Percentiles rank a stretch among this genome's conserved stretches.
Evolutionary conservation across 805 yeast species (phyloP).

Genomic region (Lipomyces sp.): DNA sequence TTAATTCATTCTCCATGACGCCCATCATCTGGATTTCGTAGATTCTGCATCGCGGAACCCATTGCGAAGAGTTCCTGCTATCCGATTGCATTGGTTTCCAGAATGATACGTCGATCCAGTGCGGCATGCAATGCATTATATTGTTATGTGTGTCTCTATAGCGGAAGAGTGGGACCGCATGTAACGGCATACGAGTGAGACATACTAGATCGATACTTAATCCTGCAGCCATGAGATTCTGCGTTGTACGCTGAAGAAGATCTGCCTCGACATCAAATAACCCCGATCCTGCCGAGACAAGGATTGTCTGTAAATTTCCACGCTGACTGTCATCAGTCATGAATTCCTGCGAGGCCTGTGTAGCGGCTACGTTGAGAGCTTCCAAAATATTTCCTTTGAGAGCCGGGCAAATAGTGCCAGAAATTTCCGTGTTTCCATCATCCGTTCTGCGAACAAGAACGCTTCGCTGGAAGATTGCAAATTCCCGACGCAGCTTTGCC

Average conservation of each 20-base stretch:
- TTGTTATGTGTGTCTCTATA: slow-evolving; percentile 46
- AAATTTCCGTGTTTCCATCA: slow-evolving; percentile 48
- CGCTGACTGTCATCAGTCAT: slow-evolving; percentile 85
- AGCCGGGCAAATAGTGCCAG: slow-evolving; percentile 77
- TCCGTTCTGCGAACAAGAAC: slow-evolving; percentile 56
- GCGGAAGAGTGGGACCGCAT: slow-evolving; percentile 86
- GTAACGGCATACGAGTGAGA: slow-evolving; percentile 87
- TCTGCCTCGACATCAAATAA: slow-evolving; percentile 88
- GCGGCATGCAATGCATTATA: slow-evolving; percentile 74
- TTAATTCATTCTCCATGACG: slow-evolving; percentile 85
- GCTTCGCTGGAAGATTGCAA: slow-evolving; percentile 78
- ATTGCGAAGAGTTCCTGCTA: slow-evolving; percentile 46
- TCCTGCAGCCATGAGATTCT: slow-evolving; percentile 75
- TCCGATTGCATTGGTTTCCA: slow-evolving; percentile 63
- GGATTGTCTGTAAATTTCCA: slow-evolving; percentile 85
- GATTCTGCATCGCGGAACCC: slow-evolving; percentile 95
- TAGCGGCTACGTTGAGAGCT: slow-evolving; percentile 81
- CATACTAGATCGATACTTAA: slow-evolving; percentile 88
- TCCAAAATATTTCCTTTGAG: slow-evolving; percentile 89
- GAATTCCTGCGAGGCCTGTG: slow-evolving; percentile 75
- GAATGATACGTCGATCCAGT: slow-evolving; percentile 93
- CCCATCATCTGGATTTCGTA: slow-evolving; percentile 99
- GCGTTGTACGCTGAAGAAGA: slow-evolving; percentile 72
- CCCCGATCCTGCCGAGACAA: slow-evolving; percentile 92
- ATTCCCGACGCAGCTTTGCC: slow-evolving; percentile 83